Percentiles rank a stretch among this genome's conserved stretches.
Conservation (phyloP, 257 asterid genomes). For the Datura wrightii region DNA sequence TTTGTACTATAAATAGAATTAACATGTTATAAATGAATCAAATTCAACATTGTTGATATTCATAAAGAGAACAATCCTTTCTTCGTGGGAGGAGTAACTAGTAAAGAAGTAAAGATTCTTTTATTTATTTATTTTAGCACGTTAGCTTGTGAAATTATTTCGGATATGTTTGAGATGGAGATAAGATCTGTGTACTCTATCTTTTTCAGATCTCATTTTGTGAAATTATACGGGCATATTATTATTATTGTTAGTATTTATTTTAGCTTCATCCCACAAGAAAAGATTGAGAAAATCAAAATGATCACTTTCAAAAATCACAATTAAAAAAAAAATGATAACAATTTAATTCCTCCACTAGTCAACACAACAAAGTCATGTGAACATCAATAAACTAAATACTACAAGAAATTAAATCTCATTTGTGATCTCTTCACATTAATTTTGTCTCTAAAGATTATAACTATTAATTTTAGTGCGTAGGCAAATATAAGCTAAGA, state of each 20-base stretch:
- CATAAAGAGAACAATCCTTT: background rate
- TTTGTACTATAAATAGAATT: background rate
- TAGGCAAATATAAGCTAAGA: constrained; percentile 72
- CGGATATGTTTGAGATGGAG: too few relatives aligned
- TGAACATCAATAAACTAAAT: background rate
- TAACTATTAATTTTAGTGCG: constrained; percentile 56
- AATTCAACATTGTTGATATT: background rate
- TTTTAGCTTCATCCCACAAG: background rate
- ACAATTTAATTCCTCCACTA: background rate
- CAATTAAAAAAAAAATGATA: background rate
- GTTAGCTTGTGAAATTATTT: too few relatives aligned
- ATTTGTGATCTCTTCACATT: background rate
- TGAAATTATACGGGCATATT: too few relatives aligned
- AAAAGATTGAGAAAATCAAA: constrained; percentile 12
- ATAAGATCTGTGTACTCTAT: too few relatives aligned
- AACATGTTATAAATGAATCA: background rate
- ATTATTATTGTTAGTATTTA: background rate
- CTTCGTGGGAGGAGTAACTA: background rate
- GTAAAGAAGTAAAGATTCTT: background rate
- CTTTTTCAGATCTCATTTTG: too few relatives aligned
- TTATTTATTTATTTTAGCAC: background rate
- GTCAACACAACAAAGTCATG: background rate
- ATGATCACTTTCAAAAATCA: background rate
- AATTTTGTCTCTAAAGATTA: constrained; percentile 38
- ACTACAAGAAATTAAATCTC: background rate